Base-by-base conservation (phyloP, 257 asterid species). In the Dorcoceras hygrometricum region DNA sequence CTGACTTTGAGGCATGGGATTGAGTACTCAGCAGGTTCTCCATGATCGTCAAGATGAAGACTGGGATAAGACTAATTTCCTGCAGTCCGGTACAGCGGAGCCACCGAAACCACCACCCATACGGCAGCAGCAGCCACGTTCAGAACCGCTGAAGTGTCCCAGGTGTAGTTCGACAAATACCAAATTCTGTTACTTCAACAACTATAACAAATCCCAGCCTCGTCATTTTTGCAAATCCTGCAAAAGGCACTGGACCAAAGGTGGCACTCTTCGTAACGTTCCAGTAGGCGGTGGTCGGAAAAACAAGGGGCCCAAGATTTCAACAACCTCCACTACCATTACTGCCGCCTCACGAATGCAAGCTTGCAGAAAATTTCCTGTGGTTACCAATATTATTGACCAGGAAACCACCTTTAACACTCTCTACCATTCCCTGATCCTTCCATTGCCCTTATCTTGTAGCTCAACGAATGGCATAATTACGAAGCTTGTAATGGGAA, bases 151-250 rank as follows among this genome's bases (percentile, higher is more conserved):
- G 9, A 69, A 68, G 78, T 74, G 78, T 57, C 78, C 78, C 14
- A 74, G 78, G 63, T 74, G 78, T 25, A 60, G 46, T 26, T 74
- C 78, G 23, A 62, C 59, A 3, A 73, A 73, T 6, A 73, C 78
- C 0, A 73, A 73, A 27, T 73, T 73, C 14, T 73, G 78, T 55
- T 73, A 73, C 65, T 73, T 54, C 66, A 73, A 73, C 70, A 73
- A 73, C 34, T 73, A 73, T 39, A 73, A 73, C 70, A 74, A 74
- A 70, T 74, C 78, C 22, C 78, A 74, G 55, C 78, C 78, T 68
- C 60, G 78, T 23, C 74, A 74, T 31, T 63, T 68, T 43, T 74
- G 74, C 60, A 74, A 74, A 70, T 43, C 74, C 23, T 74, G 78
- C 57, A 74, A 74, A 39, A 67, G 78, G 34, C 78, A 74, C 22